Base-by-base conservation (phyloP, 2,329 filamentous ascomycete genomes). In the Hypoxylon sp. region DNA sequence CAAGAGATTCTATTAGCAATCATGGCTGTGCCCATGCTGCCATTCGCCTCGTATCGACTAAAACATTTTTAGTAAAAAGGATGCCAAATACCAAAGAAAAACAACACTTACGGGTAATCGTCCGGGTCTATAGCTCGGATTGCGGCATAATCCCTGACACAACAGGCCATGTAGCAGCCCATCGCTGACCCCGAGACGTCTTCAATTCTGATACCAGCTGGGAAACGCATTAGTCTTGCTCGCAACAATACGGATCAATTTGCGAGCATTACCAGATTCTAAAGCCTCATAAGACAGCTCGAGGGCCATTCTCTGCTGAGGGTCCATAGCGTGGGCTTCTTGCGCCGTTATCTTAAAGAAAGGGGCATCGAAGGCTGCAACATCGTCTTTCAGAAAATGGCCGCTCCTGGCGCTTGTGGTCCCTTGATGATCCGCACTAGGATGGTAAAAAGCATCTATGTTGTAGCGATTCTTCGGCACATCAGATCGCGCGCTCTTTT, bases 1-100 rank as follows among this genome's bases (percentile, higher is more conserved):
- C 80, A 81, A 1, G 78, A 80, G 19, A 82, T 68, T 51, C 80
- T 74, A 55, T 81, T 81, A 0, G 79, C 76, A 35, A 80, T 67
- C 63, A 80, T 76, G 46, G 76, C 74, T 63, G 75, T 75, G 37
- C 75, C 76, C 71, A 74, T 76, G 27, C 72, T 74, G 31, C 74
- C 73, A 29, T 75, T 76, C 8, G 73, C 72, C 57, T 75, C 72
- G 44, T 75, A 76, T 67, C 68, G 74, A 48, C 74, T 75, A 11
- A 3, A 21, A 6, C 15, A 3, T 24, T 1, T 42, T 65, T 57
- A 62, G 58, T n/a, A 3, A 44, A 10, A 10, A 57, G 69, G 73
- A 73, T 6, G 68, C 74, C 39, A 65, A 65, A 56, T 69, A 65
- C 47, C 68, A 66, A 62, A 6, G 31, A 11, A 19, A 19, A 31